Conservation (phyloP, 371 early-diverging fungal genomes). For the Rhizopus stolonifer region DNA sequence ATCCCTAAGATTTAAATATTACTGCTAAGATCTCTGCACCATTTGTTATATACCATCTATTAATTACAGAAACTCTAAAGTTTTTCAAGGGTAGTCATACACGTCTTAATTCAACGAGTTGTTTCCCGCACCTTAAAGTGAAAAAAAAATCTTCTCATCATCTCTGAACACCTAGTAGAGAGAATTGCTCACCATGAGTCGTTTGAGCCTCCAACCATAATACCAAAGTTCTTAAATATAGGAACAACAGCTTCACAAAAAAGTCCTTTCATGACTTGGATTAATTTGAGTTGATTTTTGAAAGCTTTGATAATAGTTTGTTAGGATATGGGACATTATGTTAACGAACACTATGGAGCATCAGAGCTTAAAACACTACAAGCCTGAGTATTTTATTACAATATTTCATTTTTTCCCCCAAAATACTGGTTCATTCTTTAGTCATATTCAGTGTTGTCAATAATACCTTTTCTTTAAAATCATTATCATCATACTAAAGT, state of each 20-base stretch:
- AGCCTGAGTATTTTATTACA: background rate
- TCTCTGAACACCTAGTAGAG: constrained; percentile 2
- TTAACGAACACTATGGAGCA: constrained; percentile 10
- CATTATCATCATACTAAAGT: too few relatives aligned
- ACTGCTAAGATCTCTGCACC: constrained; percentile 10
- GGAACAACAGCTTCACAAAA: constrained; percentile 5
- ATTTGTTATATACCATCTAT: constrained; percentile 4
- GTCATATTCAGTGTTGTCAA: too few relatives aligned
- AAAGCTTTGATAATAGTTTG: constrained; percentile 9
- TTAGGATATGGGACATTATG: constrained; percentile 13
- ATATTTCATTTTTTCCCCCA: too few relatives aligned
- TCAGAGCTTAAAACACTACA: background rate
- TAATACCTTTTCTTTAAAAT: too few relatives aligned
- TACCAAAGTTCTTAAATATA: constrained; percentile 7
- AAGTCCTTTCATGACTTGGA: constrained; percentile 6
- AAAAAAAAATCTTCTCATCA: too few relatives aligned
- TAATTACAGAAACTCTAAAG: constrained; percentile 7
- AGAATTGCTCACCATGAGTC: constrained; percentile 6
- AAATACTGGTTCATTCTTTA: too few relatives aligned
- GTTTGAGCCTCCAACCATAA: constrained; percentile 5
- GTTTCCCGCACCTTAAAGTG: constrained; percentile 4
- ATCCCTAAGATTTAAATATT: constrained; percentile 8
- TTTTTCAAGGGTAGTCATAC: constrained; percentile 7
- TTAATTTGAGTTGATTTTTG: constrained; percentile 6
- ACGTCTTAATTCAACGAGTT: constrained; percentile 1